phyloP scores from a whole-genome alignment of 352 stramenopile species.

The Globisporangium takayamanum region DNA sequence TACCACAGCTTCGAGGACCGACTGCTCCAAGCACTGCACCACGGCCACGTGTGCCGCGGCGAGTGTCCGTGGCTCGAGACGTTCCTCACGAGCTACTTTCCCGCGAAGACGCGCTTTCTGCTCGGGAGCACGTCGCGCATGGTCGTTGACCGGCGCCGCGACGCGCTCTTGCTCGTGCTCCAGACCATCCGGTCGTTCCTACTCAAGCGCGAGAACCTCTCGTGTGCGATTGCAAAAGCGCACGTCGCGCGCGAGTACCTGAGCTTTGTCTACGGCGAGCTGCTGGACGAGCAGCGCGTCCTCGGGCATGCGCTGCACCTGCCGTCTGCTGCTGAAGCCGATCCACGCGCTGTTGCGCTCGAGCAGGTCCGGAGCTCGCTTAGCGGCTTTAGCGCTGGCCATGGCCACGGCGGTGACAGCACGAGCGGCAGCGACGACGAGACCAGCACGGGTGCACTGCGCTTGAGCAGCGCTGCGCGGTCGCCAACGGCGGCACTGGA shows the following conservation, averaged over 20 bases:
- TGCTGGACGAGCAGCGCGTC: constrained; percentile 15
- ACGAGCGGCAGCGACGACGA: not conserved
- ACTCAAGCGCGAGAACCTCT: constrained; percentile 31
- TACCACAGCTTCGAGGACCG: constrained; percentile 32
- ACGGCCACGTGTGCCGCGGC: constrained; percentile 46
- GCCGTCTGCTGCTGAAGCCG: too few species aligned
- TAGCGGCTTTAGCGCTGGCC: not conserved
- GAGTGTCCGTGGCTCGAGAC: constrained; percentile 48
- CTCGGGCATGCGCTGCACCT: not conserved
- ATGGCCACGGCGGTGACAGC: not conserved
- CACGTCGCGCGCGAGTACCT: constrained; percentile 24
- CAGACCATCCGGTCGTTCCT: constrained; percentile 32
- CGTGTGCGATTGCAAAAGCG: constrained; percentile 24
- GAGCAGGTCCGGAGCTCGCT: not conserved
- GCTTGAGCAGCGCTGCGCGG: not conserved
- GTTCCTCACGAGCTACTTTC: constrained; percentile 37
- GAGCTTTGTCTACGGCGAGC: constrained; percentile 28
- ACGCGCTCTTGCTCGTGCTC: constrained; percentile 30
- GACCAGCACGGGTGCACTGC: not conserved
- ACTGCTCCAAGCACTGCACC: constrained; percentile 31
- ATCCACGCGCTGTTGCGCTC: not conserved
- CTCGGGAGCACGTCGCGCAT: constrained; percentile 4
- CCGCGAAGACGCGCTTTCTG: constrained; percentile 21
- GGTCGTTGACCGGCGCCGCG: constrained; percentile 24
- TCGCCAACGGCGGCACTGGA: not conserved